Percentiles rank a stretch among this genome's conserved stretches.
phyloP scores from a whole-genome alignment of 208 protist species.

The Perkinsela sp. region DNA sequence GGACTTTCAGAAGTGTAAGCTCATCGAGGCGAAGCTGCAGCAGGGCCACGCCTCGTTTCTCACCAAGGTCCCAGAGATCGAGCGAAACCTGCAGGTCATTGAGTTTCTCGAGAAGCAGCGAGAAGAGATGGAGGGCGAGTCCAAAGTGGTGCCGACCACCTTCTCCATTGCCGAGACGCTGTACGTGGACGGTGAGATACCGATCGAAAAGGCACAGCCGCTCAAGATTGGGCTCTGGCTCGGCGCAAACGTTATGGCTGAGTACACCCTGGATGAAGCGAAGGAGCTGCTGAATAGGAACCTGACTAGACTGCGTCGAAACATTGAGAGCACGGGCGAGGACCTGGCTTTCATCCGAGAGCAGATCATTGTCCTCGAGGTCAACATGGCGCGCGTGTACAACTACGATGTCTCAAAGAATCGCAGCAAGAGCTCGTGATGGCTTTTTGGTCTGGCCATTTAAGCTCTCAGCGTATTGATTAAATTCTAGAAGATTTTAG shows the following conservation, averaged over 20 bases:
- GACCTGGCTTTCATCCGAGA: constrained; percentile 80
- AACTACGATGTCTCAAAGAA: constrained; percentile 68
- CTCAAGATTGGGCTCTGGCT: constrained; percentile 67
- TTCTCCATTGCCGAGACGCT: constrained; percentile 60
- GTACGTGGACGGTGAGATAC: constrained; percentile 46
- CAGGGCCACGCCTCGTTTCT: constrained; percentile 44
- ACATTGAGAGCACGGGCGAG: constrained; percentile 51
- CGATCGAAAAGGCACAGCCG: constrained; percentile 16
- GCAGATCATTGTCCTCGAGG: constrained; percentile 76
- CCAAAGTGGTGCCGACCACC: constrained; percentile 25
- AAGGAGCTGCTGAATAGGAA: constrained; percentile 61
- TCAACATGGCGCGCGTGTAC: constrained; percentile 75
- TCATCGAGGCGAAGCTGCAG: constrained; percentile 56
- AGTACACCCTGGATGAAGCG: constrained; percentile 83
- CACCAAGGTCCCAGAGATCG: constrained; percentile 65
- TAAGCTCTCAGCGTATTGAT: neutral
- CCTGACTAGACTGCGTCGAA: constrained; percentile 27
- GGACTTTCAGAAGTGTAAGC: constrained; percentile 70
- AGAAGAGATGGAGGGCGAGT: constrained; percentile 7
- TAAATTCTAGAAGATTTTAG: neutral
- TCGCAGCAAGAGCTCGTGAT: constrained; percentile 9
- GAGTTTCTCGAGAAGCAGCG: constrained; percentile 33
- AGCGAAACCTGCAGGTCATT: constrained; percentile 60
- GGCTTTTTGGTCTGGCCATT: too few relatives aligned
- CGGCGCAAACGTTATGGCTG: constrained; percentile 83